Conservation (phyloP, 352 stramenopile genomes). For the Phytopythium sindhum region DNA sequence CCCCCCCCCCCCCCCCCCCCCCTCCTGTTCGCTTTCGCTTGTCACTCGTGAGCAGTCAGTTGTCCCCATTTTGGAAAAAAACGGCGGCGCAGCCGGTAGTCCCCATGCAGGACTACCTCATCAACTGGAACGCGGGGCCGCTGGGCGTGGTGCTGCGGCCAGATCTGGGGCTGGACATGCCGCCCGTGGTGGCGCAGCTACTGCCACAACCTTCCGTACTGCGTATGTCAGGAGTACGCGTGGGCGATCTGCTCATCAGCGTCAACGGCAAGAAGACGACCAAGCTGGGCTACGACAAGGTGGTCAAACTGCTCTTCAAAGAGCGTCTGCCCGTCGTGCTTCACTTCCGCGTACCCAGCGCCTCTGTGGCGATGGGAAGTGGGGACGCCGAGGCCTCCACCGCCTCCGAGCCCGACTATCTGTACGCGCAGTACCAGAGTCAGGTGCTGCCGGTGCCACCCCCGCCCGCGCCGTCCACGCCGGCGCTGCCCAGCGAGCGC, state of each 20-base stretch:
- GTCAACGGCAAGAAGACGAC: slow-evolving; percentile 76
- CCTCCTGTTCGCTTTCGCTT: neutral
- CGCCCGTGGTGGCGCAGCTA: slow-evolving; percentile 68
- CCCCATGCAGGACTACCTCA: slow-evolving; percentile 69
- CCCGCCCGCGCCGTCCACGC: neutral
- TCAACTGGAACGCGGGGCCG: slow-evolving; percentile 81
- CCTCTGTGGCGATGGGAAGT: too few species aligned
- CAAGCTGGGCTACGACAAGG: slow-evolving; percentile 74
- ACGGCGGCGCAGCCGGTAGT: neutral
- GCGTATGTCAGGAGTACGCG: slow-evolving; percentile 60
- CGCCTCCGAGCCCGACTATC: neutral
- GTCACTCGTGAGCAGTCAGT: neutral
- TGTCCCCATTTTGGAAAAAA: neutral
- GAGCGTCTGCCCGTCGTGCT: slow-evolving; percentile 68
- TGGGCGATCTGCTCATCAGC: slow-evolving; percentile 73
- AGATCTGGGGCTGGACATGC: slow-evolving; percentile 70
- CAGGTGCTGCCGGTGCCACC: neutral
- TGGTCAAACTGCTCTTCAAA: slow-evolving; percentile 76
- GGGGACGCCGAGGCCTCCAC: neutral
- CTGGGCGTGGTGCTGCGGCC: slow-evolving; percentile 73
- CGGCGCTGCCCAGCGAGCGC: slow-evolving; percentile 4
- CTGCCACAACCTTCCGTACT: slow-evolving; percentile 70
- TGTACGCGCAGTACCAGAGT: neutral
- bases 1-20: neutral
- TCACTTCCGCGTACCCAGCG: slow-evolving; percentile 61